Evolutionary conservation across 1,284 basidiomycete genomes (phyloP).

Genomic region (Phellinidium pouzarii): DNA sequence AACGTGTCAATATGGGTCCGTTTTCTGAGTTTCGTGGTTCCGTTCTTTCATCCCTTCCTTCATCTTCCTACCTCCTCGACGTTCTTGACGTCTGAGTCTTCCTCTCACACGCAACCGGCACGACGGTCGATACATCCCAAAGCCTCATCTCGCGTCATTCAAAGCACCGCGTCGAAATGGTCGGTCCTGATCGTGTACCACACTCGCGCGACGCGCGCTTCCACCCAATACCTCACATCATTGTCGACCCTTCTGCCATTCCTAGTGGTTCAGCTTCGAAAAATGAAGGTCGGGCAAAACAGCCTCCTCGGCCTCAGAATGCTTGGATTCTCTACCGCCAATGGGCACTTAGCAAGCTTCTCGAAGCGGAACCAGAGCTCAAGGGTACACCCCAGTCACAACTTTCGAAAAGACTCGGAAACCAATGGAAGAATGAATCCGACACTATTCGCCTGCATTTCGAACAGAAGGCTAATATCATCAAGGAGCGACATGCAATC

Average conservation of each 20-base stretch:
- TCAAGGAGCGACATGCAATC: constrained; percentile 59
- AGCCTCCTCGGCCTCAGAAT: constrained; percentile 74
- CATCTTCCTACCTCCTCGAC: not conserved
- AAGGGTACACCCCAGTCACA: constrained; percentile 52
- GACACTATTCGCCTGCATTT: constrained; percentile 50
- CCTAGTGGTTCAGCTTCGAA: not conserved
- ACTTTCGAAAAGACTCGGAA: constrained; percentile 64
- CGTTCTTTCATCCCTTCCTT: not conserved
- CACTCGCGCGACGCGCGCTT: constrained; percentile 1
- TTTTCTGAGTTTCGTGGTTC: not conserved
- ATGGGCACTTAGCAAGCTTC: constrained; percentile 43
- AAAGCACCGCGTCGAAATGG: constrained; percentile 15
- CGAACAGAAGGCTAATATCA: constrained; percentile 61
- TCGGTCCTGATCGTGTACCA: constrained; percentile 11
- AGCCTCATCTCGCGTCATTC: constrained; percentile 12
- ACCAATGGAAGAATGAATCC: constrained; percentile 62
- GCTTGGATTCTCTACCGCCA: constrained; percentile 91
- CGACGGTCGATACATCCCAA: not conserved
- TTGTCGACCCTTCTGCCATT: not conserved
- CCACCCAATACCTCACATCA: constrained; percentile 7
- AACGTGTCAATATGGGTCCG: not conserved
- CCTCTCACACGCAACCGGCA: not conserved
- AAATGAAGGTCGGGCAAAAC: constrained; percentile 14
- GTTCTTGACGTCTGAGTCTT: not conserved
- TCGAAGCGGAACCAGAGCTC: constrained; percentile 28